A percentile compares a stretch with the other conserved stretches of the same genome.
phyloP scores from a whole-genome alignment of 1,139 yeast species.

The Pichia sp. region DNA sequence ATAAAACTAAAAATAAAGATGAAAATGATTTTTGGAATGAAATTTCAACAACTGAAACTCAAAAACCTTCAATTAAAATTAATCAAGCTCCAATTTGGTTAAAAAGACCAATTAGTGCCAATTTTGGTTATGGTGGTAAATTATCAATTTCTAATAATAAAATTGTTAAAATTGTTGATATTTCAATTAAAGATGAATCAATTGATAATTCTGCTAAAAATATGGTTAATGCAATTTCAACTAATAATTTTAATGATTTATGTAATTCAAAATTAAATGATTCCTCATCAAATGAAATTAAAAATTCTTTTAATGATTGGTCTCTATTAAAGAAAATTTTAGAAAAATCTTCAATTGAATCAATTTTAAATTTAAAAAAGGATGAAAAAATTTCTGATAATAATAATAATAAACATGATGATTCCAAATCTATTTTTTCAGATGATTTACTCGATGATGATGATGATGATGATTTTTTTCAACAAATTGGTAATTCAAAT shows the following conservation, averaged over 20 bases:
- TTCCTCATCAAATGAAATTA: no score
- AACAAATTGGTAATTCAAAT: constrained; percentile 33
- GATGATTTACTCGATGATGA: constrained; percentile 29
- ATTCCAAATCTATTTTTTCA: constrained; percentile 23
- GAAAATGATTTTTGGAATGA: constrained; percentile 86
- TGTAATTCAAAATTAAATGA: constrained; percentile 48
- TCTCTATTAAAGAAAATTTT: constrained; percentile 54
- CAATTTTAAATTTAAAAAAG: constrained; percentile 5
- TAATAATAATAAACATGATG: no score
- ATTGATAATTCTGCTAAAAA: constrained; percentile 39
- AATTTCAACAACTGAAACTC: constrained; percentile 66
- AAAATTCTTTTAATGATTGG: no score
- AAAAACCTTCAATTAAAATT: constrained; percentile 60
- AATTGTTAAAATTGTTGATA: constrained; percentile 31
- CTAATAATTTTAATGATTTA: constrained; percentile 47
- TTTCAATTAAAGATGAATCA: constrained; percentile 34
- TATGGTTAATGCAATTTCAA: constrained; percentile 54
- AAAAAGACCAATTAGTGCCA: constrained; percentile 64
- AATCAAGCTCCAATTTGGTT: constrained; percentile 91
- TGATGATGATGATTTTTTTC: constrained; percentile 42
- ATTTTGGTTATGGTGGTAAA: constrained; percentile 94
- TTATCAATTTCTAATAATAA: constrained; percentile 50
- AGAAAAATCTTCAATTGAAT: constrained; percentile 16
- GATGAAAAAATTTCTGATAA: constrained; percentile 11
- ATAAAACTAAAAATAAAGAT: constrained; percentile 36